A percentile compares a stretch with the other conserved stretches of the same genome.
Conservation (phyloP, 768 basidiomycete genomes). For the Xerocomellus chrysenteron region DNA sequence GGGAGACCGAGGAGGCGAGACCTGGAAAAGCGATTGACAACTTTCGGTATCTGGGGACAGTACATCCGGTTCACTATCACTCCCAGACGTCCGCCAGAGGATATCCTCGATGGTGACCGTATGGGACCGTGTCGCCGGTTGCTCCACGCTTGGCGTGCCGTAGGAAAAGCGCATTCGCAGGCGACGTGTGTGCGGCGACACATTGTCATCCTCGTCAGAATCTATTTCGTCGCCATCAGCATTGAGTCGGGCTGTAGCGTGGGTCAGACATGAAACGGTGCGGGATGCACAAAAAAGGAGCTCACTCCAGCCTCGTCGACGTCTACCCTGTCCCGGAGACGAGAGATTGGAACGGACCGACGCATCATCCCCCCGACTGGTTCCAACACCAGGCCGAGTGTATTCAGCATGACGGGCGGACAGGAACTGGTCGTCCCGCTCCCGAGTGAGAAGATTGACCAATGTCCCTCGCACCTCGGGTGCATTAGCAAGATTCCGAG, state of each 20-base stretch:
- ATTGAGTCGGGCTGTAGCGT: constrained; percentile 35
- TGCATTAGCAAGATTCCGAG: constrained; percentile 21
- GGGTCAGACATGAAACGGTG: constrained; percentile 6
- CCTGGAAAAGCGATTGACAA: constrained; percentile 10
- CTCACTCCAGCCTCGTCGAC: constrained; percentile 36
- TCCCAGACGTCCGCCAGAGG: constrained; percentile 25
- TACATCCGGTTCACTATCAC: constrained; percentile 20
- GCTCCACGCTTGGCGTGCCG: constrained; percentile 17
- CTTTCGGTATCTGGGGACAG: constrained; percentile 24
- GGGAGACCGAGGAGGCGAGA: constrained; percentile 12
- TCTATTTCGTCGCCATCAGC: constrained; percentile 65
- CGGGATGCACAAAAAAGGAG: neutral
- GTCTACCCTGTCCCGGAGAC: constrained; percentile 24
- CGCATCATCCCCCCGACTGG: constrained; percentile 9
- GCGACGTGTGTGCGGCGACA: constrained; percentile 51
- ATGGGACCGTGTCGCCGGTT: constrained; percentile 30
- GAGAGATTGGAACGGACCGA: constrained; percentile 8
- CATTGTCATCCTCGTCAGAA: constrained; percentile 53
- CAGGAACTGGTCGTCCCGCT: constrained; percentile 20
- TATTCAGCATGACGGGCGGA: constrained; percentile 10
- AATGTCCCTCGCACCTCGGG: constrained; percentile 26
- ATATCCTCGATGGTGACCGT: constrained; percentile 28
- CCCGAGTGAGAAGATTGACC: constrained; percentile 24
- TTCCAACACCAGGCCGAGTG: constrained; percentile 1
- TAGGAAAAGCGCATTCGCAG: constrained; percentile 40